A percentile compares a stretch with the other conserved stretches of the same genome.
Conservation (phyloP, 805 yeast genomes). For the Saturnispora quitensis region DNA sequence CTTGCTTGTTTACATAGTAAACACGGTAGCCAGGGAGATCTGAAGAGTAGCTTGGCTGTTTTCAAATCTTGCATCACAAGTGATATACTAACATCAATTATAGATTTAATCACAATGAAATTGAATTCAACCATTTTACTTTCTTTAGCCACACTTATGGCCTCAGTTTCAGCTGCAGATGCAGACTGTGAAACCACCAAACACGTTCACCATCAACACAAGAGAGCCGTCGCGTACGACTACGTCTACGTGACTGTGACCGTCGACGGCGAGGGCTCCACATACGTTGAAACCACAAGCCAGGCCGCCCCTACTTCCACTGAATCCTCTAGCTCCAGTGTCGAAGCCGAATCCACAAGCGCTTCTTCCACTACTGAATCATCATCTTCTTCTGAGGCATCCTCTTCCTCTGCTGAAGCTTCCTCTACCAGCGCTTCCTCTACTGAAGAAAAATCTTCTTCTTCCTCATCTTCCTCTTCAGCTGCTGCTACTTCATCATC, state of each 20-base stretch:
- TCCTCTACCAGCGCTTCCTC: constrained; percentile 18
- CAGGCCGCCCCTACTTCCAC: constrained; percentile 14
- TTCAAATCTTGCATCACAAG: background rate
- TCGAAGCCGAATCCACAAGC: constrained; percentile 5
- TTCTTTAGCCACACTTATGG: constrained; percentile 21
- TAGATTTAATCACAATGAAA: constrained; percentile 15
- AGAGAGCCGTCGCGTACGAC: constrained; percentile 44
- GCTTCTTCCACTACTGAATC: constrained; percentile 12
- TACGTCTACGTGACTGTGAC: constrained; percentile 44
- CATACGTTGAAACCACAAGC: constrained; percentile 27
- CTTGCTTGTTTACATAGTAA: background rate
- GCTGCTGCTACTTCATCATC: constrained; percentile 23
- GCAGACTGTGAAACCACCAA: constrained; percentile 32
- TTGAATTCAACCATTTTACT: constrained; percentile 18
- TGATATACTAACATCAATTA: background rate
- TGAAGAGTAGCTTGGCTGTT: background rate
- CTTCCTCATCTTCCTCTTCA: constrained; percentile 14
- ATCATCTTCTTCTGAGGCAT: constrained; percentile 21
- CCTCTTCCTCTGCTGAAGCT: constrained; percentile 20
- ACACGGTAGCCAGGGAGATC: background rate
- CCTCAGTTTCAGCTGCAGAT: constrained; percentile 23
- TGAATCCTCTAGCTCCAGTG: constrained; percentile 28
- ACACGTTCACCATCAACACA: constrained; percentile 56
- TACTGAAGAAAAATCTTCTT: constrained; percentile 9
- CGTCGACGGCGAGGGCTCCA: constrained; percentile 40